Evolutionary conservation across 345 rosid species (phyloP).

Genomic region (Camelina neglecta): DNA sequence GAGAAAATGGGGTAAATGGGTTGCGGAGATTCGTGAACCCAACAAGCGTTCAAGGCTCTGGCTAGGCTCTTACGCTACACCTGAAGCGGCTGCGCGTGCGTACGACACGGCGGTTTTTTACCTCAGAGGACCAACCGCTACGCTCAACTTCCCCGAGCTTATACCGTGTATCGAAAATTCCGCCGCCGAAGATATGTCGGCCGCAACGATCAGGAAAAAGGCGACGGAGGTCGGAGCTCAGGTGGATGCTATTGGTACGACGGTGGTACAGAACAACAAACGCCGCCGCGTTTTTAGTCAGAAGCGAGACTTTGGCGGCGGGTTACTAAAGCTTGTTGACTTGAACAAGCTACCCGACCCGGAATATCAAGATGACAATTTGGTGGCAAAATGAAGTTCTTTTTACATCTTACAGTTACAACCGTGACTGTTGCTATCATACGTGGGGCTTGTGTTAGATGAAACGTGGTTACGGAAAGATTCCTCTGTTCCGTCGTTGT

Average conservation of each 20-base stretch:
- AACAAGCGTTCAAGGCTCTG: conserved; percentile 93
- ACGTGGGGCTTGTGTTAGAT: conserved; percentile 3
- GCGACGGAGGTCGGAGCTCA: conserved; percentile 90
- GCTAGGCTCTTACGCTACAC: conserved; percentile 94
- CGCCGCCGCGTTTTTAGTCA: conserved; percentile 42
- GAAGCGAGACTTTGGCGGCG: conserved; percentile 35
- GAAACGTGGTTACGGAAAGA: neutral
- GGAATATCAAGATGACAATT: conserved; percentile 63
- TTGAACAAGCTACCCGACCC: conserved; percentile 90
- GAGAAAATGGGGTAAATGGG: conserved; percentile 99
- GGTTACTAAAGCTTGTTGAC: conserved; percentile 65
- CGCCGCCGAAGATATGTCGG: conserved; percentile 63
- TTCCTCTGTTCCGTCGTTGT: conserved; percentile 3
- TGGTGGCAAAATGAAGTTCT: conserved; percentile 20
- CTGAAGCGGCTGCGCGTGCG: conserved; percentile 92
- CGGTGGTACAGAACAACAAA: conserved; percentile 38
- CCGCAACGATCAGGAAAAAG: conserved; percentile 73
- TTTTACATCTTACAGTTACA: neutral
- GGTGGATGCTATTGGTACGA: conserved; percentile 73
- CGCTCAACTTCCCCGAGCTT: conserved; percentile 78
- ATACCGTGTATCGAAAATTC: conserved; percentile 45
- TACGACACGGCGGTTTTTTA: conserved; percentile 92
- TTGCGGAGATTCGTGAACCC: conserved; percentile 95
- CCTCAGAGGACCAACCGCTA: conserved; percentile 82
- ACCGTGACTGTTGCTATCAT: conserved; percentile 15